These are phyloP conservation scores for Escovopsis sp. DNA, from an alignment of 2,329 filamentous ascomycete species.

Conservation along the genomic window DNA sequence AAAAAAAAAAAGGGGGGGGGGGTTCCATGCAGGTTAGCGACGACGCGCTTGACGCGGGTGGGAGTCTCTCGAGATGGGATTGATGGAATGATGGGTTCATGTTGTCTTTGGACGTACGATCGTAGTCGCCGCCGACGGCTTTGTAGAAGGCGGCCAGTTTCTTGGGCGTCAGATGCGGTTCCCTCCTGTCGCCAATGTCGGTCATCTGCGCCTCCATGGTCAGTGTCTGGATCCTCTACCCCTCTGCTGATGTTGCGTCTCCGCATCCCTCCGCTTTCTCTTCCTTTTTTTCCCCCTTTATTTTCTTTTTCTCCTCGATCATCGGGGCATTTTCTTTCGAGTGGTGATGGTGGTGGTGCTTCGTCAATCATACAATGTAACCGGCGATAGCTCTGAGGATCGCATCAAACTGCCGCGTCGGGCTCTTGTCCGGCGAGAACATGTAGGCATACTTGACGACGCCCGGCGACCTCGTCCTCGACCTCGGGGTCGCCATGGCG, in stretches of 20 bases:
- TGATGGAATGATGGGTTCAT: too few relatives aligned
- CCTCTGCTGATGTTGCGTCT: too few relatives aligned
- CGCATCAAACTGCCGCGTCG: constrained; percentile 51
- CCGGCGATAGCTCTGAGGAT: constrained; percentile 53
- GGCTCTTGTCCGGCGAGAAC: constrained; percentile 52
- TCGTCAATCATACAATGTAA: constrained; percentile 46
- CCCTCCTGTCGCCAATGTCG: constrained; percentile 42
- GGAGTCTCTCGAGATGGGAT: neutral
- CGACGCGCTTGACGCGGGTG: neutral
- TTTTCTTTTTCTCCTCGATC: constrained; percentile 4
- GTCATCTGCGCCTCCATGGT: constrained; percentile 26
- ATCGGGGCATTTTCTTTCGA: neutral
- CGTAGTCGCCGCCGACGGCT: constrained; percentile 60
- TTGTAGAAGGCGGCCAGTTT: constrained; percentile 70
- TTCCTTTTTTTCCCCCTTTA: too few relatives aligned
- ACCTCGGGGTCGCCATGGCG: constrained; percentile 11
- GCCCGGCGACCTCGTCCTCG: constrained; percentile 10
- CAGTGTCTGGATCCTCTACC: too few relatives aligned
- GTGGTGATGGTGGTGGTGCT: neutral
- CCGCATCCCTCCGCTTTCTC: too few relatives aligned
- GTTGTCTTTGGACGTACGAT: constrained; percentile 29
- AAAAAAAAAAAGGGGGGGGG: too few relatives aligned
- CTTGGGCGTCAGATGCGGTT: constrained; percentile 41
- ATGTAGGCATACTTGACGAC: constrained; percentile 46
- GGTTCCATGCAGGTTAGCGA: neutral